Evolutionary conservation across 225 moss, liverwort and hornwort species (phyloP).

Genomic region (Ulota crispa): DNA sequence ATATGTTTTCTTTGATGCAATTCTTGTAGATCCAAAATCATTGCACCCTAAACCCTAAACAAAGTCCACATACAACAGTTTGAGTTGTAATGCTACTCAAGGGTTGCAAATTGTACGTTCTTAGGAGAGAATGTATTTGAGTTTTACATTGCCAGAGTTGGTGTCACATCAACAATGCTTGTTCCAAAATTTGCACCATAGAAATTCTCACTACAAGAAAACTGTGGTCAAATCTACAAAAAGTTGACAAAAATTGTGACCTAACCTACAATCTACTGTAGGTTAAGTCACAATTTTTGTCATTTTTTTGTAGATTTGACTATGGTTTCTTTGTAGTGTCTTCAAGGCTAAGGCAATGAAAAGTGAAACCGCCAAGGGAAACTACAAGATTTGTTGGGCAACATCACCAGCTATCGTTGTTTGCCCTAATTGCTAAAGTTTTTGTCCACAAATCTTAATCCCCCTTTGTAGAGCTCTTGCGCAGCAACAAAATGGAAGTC

Average conservation of each 20-base stretch:
- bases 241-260: too few species aligned
- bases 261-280: too few species aligned
- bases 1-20: too few species aligned
- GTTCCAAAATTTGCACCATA: not conserved
- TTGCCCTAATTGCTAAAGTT: conserved; percentile 5
- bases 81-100: not conserved
- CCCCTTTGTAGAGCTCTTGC: conserved; percentile 48
- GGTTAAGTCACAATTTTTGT: too few species aligned
- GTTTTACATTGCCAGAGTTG: not conserved
- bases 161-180: not conserved
- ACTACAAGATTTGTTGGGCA: conserved; percentile 83
- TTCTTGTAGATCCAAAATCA: not conserved
- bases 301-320: too few species aligned
- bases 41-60: not conserved
- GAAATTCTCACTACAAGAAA: too few species aligned
- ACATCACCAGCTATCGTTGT: conserved; percentile 46
- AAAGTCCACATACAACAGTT: not conserved
- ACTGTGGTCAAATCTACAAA: too few species aligned
- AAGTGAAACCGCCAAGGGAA: conserved; percentile 65
- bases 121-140: not conserved
- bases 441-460: conserved; percentile 18
- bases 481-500: conserved; percentile 60
- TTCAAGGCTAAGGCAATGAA: conserved; percentile 41
- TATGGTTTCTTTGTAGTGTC: too few species aligned
- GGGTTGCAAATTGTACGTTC: not conserved